Evolutionary conservation across 2,329 filamentous ascomycete genomes (phyloP), one percentile per base, ranked within the genome.

Genomic region (Geosmithia morbida): DNA sequence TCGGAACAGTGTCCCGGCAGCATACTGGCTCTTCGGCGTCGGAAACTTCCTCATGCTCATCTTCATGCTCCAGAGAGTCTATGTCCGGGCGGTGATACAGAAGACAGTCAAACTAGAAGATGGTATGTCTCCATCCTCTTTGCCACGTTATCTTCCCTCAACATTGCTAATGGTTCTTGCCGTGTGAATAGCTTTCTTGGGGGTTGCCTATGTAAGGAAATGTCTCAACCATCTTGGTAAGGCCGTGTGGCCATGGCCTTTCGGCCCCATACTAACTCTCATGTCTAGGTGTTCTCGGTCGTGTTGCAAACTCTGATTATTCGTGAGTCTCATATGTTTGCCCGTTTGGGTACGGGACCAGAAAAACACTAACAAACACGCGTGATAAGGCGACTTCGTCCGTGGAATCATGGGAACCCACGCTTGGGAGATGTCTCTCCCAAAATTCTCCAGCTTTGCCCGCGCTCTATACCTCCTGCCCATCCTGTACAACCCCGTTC

Each of bases 401-500:
- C 22, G 37, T 17, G 45, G 51, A 2, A 51, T 53, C 44, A 43
- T 41, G 4, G 59, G 60, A 7, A 55, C 57, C 0, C 59, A 62
- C 17, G 53, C 47, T 0, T 62, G 60, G 60, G 60, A 62, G 46
- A 59, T 61, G 2, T 48, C 59, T 0, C 48, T 60, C 10, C 50
- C 54, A 0, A 53, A 54, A 16, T 60, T 56, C 46, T 56, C 58
- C 40, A 45, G 47, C 2, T 59, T 56, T 29, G 30, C 61, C 7
- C 7, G 59, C 56, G 53, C 57, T 19, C 52, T 60, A 4, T 59
- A 60, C 37, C 48, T 61, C 6, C 48, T 55, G 0, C 50, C 56
- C 1, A 54, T 54, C 16, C 51, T 66, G 29, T 67, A 64, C 46
- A 57, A 18, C n/a, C 41, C 29, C 41, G 20, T 62, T n/a, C 48